Evolutionary conservation across 768 basidiomycete species (phyloP), one percentile per base, ranked within the genome.

Genomic region (Lentinula lateritia): DNA sequence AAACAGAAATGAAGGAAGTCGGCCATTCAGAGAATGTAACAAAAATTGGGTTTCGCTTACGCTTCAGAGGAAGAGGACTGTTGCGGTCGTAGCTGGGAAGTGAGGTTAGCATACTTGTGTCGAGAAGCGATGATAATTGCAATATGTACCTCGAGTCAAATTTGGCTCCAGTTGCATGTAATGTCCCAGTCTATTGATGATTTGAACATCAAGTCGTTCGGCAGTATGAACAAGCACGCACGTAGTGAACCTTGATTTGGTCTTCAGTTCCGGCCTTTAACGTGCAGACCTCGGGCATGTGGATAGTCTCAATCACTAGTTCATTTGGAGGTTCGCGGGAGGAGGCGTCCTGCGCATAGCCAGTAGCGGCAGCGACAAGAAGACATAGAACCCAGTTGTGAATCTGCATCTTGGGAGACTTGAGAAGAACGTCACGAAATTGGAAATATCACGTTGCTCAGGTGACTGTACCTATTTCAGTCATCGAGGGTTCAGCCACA

Each of bases 61-160:
- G 88, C 43, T 83, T 94, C 69, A 97, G 79, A 52, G 87, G 81
- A 7, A 98, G 79, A 1, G 95, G 93, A 56, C 74, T 68, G 60
- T 83, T 83, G 42, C 95, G 89, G 77, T 93, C 90, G 61, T 74
- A 72, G 71, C 91, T 92, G 54, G 35, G 52, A 13, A 48, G 28
- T 28, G 28, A 18, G 20, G 42, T 48, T 23, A 48, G 46, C 46
- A 7, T 32, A n/a, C 43, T 6, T 5, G 34, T 23, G 38, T 46
- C 1, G 10, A 13, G n/a, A 18, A 64, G 15, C 62, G 20, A 15
- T 50, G n/a, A 18, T 38, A 8, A 13, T 18, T 28, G 48, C 18
- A 32, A n/a, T 16, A 48, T n/a, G 45, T 45, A 58, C 83, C 92
- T 94, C 8, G 93, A 95, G 73, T 98, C 95, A 67, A 98, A 98